Evolutionary conservation across 495 filamentous ascomycete genomes (phyloP).

Genomic region (Xylaria intraflava): DNA sequence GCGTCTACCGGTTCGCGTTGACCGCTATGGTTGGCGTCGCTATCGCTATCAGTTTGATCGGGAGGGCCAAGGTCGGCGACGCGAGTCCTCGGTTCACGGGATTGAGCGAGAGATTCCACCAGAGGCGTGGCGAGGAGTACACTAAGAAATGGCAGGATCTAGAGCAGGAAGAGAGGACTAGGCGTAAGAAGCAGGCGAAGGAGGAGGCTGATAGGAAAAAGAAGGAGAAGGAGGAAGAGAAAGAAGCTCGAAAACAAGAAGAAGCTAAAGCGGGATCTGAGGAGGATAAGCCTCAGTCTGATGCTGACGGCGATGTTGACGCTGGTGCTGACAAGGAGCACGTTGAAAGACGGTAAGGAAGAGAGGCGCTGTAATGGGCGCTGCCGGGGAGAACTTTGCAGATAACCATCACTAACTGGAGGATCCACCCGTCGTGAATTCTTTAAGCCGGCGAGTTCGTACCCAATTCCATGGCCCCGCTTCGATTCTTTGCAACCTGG

Average conservation of each 20-base stretch:
- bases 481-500: too few species aligned
- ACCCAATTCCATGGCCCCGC: too few species aligned
- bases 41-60: conserved; percentile 81
- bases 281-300: too few species aligned
- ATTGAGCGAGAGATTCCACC: conserved; percentile 57
- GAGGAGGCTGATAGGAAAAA: neutral
- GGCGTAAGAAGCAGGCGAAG: conserved; percentile 22
- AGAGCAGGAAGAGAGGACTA: conserved; percentile 47
- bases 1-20: conserved; percentile 88
- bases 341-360: too few species aligned
- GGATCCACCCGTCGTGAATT: too few species aligned
- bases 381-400: too few species aligned
- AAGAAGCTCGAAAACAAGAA: neutral
- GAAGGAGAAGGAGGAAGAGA: neutral
- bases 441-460: too few species aligned
- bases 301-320: too few species aligned
- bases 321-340: too few species aligned
- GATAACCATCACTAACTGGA: too few species aligned
- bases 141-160: conserved; percentile 61
- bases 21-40: conserved; percentile 87
- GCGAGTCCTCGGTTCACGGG: conserved; percentile 34
- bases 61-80: conserved; percentile 74
- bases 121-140: conserved; percentile 33
- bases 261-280: neutral
- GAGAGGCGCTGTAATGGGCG: too few species aligned